A percentile compares a stretch with the other conserved stretches of the same genome.
Conservation (phyloP, 2,329 filamentous ascomycete species). For the Mycosphaerella sp. region DNA sequence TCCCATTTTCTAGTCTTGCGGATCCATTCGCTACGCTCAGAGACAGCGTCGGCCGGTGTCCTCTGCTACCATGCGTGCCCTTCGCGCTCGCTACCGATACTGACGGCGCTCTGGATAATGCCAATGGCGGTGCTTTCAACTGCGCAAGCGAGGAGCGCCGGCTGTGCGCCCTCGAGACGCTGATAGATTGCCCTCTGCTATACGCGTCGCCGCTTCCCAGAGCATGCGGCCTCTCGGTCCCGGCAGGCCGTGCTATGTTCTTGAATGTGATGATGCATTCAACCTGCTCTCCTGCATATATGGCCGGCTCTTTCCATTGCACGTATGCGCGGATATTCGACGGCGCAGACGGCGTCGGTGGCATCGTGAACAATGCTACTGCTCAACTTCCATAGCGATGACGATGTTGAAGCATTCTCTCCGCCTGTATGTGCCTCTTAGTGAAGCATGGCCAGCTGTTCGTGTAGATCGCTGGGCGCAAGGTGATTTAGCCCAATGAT, state of each 20-base stretch:
- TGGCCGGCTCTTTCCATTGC: slow-evolving; percentile 85
- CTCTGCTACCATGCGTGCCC: slow-evolving; percentile 29
- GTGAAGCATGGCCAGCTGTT: too few species aligned
- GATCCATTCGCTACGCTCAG: slow-evolving; percentile 42
- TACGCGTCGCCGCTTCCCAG: slow-evolving; percentile 14
- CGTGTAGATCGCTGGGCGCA: too few species aligned
- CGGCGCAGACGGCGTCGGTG: slow-evolving; percentile 12
- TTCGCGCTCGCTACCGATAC: slow-evolving; percentile 16
- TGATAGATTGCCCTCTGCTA: slow-evolving; percentile 16
- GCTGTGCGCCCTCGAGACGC: slow-evolving; percentile 18
- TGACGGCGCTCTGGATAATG: slow-evolving; percentile 19
- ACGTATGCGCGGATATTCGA: slow-evolving; percentile 92
- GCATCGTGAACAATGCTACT: slow-evolving; percentile 2
- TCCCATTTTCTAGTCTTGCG: slow-evolving; percentile 13
- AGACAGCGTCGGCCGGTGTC: slow-evolving; percentile 63
- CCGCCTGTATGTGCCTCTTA: not conserved
- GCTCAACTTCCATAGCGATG: slow-evolving; percentile 10
- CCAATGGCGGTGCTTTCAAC: slow-evolving; percentile 9
- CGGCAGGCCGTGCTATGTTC: slow-evolving; percentile 56
- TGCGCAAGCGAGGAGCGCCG: slow-evolving; percentile 23
- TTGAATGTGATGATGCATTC: slow-evolving; percentile 96
- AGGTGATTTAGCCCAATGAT: too few species aligned
- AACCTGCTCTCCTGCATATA: slow-evolving; percentile 94
- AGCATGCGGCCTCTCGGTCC: slow-evolving; percentile 21
- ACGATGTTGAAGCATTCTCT: slow-evolving; percentile 10